Conservation (phyloP, 352 stramenopile genomes). For the Globisporangium nagaii region DNA sequence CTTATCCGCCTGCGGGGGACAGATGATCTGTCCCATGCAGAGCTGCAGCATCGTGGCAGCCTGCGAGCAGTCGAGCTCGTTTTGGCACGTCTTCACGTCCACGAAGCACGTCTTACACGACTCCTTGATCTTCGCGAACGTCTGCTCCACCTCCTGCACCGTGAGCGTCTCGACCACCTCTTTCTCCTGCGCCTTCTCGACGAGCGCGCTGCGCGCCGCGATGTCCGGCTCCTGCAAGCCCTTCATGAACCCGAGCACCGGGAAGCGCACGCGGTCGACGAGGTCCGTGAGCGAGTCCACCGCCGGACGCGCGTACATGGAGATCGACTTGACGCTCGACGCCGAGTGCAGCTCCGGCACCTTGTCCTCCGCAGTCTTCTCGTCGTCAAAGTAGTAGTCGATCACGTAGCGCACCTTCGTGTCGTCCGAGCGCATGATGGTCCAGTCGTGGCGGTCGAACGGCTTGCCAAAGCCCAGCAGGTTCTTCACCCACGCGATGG, state of each 20-base stretch:
- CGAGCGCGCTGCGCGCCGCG: slow-evolving; percentile 30
- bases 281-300: slow-evolving; percentile 68
- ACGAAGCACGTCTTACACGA: slow-evolving; percentile 80
- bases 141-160: slow-evolving; percentile 70
- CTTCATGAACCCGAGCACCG: slow-evolving; percentile 47
- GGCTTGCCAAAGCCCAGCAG: slow-evolving; percentile 82
- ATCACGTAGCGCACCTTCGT: slow-evolving; percentile 97
- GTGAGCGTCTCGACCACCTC: slow-evolving; percentile 42
- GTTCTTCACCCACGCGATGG: slow-evolving; percentile 92
- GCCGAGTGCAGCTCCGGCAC: slow-evolving; percentile 82
- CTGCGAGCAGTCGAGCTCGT: slow-evolving; percentile 77
- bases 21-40: slow-evolving; percentile 88
- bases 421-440: slow-evolving; percentile 87
- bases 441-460: slow-evolving; percentile 99
- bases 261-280: slow-evolving; percentile 81
- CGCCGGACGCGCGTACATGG: slow-evolving; percentile 82
- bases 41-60: slow-evolving; percentile 84
- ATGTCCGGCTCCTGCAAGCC: slow-evolving; percentile 47
- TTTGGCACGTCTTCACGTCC: slow-evolving; percentile 69
- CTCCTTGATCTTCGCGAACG: slow-evolving; percentile 79
- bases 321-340: slow-evolving; percentile 84
- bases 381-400: slow-evolving; percentile 97
- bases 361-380: slow-evolving; percentile 69
- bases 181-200: slow-evolving; percentile 39
- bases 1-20: slow-evolving; percentile 46